Base-by-base conservation (phyloP, 129 eudicot species). In the Solidago caesia region DNA sequence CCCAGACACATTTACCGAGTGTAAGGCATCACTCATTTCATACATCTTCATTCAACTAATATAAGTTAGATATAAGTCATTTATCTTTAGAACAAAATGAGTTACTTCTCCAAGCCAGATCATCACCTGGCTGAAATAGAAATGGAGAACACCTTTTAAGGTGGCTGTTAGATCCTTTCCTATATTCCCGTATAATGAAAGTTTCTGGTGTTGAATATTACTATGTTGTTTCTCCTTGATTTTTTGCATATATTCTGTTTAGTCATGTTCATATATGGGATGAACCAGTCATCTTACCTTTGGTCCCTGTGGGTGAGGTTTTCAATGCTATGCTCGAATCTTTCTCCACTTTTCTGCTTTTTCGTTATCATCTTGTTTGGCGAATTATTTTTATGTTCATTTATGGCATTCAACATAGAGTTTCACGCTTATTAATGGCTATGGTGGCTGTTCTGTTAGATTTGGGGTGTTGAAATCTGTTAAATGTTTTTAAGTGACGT, bases 11-110 rank as follows among this genome's bases (percentile, higher is more conserved):
- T 70, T 78, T 72, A 68, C 72, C 45, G 79, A 87, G 81, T 82
- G 90, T 90, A 87, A 87, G 92, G 71, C 80, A 74, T 81, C 80
- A 81, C 83, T 84, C 84, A 76, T 63, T 75, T 69, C 21, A 57
- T 74, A 64, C 72, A 53, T 59, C 67, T 66, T 73, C 72, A 74
- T 71, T 76, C 69, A 74, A 82, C 82, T 75, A 68, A 64, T 87
- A 86, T 85, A 83, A 79, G 68, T 82, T 83, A 13, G 69, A 58
- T 66, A 74, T 21, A 15, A 67, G 64, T 64, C 52, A 41, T 55
- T 76, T 75, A 72, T 75, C 74, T 64, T 63, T 9, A 62, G 59
- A 75, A 57, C 74, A 53, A 45, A 65, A 65, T 55, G 78, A 72
- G 58, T 64, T 72, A 25, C 41, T 77, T 49, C 44, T 69, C 25